Percentiles rank a stretch among this genome's conserved stretches.
Evolutionary conservation across 1,284 basidiomycete species (phyloP).

Genomic region (Fomitopsis schrenkii): DNA sequence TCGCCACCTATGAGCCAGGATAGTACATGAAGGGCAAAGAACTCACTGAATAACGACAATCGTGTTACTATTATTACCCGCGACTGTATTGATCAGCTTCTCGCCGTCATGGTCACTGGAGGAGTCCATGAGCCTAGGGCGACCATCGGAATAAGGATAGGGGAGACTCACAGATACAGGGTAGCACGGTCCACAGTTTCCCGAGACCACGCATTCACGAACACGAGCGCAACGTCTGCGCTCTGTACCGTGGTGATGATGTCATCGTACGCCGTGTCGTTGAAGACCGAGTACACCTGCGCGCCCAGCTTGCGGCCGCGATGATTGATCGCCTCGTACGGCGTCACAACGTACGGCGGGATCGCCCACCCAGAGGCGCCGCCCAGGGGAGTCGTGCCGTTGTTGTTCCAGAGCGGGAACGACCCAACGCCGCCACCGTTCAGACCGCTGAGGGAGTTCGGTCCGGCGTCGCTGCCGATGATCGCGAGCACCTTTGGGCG

Average conservation of each 20-base stretch:
- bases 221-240: slow-evolving; percentile 50
- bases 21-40: too few species aligned
- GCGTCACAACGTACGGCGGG: slow-evolving; percentile 46
- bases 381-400: slow-evolving; percentile 65
- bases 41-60: slow-evolving; percentile 47
- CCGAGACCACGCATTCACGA: slow-evolving; percentile 50
- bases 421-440: slow-evolving; percentile 20
- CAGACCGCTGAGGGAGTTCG: slow-evolving; percentile 29
- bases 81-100: slow-evolving; percentile 27
- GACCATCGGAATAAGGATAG: too few species aligned
- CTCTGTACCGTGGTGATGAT: neutral
- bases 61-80: slow-evolving; percentile 40
- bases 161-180: neutral
- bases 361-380: slow-evolving; percentile 44
- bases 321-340: slow-evolving; percentile 37
- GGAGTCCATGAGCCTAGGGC: neutral
- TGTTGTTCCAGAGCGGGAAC: slow-evolving; percentile 37
- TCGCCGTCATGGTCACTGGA: slow-evolving; percentile 59
- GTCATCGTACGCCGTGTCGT: neutral
- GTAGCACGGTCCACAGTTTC: slow-evolving; percentile 40
- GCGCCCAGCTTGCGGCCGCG: slow-evolving; percentile 33
- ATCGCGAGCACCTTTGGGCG: slow-evolving; percentile 10
- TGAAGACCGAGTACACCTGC: slow-evolving; percentile 17
- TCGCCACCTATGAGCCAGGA: too few species aligned
- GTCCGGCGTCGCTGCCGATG: slow-evolving; percentile 21